Evolutionary conservation across 1,284 basidiomycete species (phyloP), one percentile per base, ranked within the genome.

Genomic region (Leccinum angustisporum): DNA sequence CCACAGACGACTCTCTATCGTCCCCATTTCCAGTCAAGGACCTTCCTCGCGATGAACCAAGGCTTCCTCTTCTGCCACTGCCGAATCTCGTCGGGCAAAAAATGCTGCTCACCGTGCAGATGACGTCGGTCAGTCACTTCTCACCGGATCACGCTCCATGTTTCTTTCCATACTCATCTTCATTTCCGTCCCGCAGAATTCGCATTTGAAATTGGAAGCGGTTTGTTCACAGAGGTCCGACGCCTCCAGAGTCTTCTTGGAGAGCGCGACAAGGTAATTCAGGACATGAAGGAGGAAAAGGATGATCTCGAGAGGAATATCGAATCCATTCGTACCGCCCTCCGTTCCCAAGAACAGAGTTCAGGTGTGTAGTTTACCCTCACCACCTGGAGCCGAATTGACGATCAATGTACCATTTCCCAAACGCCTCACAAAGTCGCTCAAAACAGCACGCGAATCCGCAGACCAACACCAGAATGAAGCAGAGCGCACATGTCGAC

Each of bases 191-290:
- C 63, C 36, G 31, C 68, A 92, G 95, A 97, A 80, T 97, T 97
- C 70, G 95, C 95, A 34, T 95, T 96, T 68, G 95, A 97, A 79
- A 97, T 97, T 61, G 95, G 95, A 1, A 95, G 92, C 67, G 92
- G 92, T 34, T 80, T 97, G 51, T 79, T 97, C 31, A 90, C 90
- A 2, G 95, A 97, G 78, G 94, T 97, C 40, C 83, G 95, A 57
- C 82, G 95, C 53, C 80, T 97, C 51, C 95, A 97, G 72, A 90
- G 88, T 61, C 80, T 97, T 58, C 83, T 97, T 38, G 90, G 84
- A 18, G 94, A 96, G 74, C 86, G 92, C 55, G 95, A 97, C 76
- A 93, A 94, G 74, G 90, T 88, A 14, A 86, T 97, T 56, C 87
- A 91, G 72, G 90, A 92, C 68, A 86, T 91, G 81, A 88, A 88